Evolutionary conservation across 768 basidiomycete species (phyloP).

Genomic region (Tricholoma matsutake): DNA sequence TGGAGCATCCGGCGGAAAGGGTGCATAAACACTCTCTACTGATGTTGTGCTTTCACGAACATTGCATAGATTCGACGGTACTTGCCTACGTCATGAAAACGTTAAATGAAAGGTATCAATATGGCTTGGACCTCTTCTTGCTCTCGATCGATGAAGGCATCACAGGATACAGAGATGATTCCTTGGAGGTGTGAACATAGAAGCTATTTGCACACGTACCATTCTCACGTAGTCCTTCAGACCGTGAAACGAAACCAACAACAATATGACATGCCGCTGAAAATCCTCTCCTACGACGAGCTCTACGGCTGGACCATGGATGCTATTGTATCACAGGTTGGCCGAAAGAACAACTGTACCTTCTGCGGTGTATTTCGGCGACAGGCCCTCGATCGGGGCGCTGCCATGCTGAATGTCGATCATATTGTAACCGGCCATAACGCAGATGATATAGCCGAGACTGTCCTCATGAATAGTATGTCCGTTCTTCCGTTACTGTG

Average conservation of each 20-base stretch:
- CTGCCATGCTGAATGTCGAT: slow-evolving; percentile 82
- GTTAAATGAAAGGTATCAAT: slow-evolving; percentile 90
- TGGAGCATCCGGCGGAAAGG: slow-evolving; percentile 98
- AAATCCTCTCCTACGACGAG: slow-evolving; percentile 94
- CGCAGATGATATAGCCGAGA: slow-evolving; percentile 98
- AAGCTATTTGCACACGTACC: not conserved
- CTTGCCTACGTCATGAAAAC: slow-evolving; percentile 96
- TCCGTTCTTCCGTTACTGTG: slow-evolving; percentile 6
- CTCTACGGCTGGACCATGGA: slow-evolving; percentile 99
- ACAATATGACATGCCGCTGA: slow-evolving; percentile 93
- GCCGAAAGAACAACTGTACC: slow-evolving; percentile 97
- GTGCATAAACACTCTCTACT: slow-evolving; percentile 34
- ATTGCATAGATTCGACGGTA: slow-evolving; percentile 84
- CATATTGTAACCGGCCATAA: slow-evolving; percentile 99
- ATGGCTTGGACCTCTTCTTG: slow-evolving; percentile 86
- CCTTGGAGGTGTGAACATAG: slow-evolving; percentile 65
- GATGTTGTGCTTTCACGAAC: not conserved
- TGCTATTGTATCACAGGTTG: slow-evolving; percentile 88
- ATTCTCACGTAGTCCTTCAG: slow-evolving; percentile 37
- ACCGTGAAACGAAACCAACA: slow-evolving; percentile 97
- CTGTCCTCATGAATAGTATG: slow-evolving; percentile 97
- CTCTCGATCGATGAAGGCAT: slow-evolving; percentile 99
- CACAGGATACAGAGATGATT: slow-evolving; percentile 97
- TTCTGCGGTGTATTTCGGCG: slow-evolving; percentile 98
- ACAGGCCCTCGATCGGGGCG: slow-evolving; percentile 95